These are phyloP conservation scores for Metschnikowia chrysomelidarum DNA, from an alignment of 805 yeast genomes.

Conservation along the genomic window DNA sequence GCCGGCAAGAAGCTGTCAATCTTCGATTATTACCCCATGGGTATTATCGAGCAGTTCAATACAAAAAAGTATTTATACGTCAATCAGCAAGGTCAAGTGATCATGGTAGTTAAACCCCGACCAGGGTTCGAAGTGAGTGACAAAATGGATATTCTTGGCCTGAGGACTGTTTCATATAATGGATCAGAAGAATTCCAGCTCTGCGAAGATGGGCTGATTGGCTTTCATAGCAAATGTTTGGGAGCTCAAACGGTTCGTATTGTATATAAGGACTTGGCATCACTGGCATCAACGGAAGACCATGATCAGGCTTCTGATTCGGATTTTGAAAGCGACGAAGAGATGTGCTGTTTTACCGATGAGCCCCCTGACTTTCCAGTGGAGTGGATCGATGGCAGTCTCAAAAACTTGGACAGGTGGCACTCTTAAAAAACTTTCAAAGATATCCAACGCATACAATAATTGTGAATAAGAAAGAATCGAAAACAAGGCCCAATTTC, in stretches of 20 bases:
- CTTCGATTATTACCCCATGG: constrained; percentile 2
- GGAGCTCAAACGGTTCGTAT: neutral
- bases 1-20: constrained; percentile 1
- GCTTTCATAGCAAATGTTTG: neutral
- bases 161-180: neutral
- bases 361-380: too few species aligned
- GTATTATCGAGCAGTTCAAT: constrained; percentile 1
- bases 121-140: neutral
- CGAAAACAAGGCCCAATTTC: too few species aligned
- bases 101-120: neutral
- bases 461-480: too few species aligned
- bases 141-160: neutral
- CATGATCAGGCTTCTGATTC: too few species aligned
- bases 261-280: neutral
- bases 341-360: too few species aligned
- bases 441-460: too few species aligned
- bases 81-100: neutral
- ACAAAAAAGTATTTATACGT: constrained; percentile 1
- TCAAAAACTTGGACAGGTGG: too few species aligned
- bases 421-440: too few species aligned
- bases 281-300: too few species aligned
- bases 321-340: too few species aligned
- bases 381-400: too few species aligned
- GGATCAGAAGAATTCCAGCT: neutral
- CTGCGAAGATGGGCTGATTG: neutral